These are phyloP conservation scores for Schizosaccharomyces lindneri DNA, from an alignment of 805 yeast genomes.

Conservation along the genomic window DNA sequence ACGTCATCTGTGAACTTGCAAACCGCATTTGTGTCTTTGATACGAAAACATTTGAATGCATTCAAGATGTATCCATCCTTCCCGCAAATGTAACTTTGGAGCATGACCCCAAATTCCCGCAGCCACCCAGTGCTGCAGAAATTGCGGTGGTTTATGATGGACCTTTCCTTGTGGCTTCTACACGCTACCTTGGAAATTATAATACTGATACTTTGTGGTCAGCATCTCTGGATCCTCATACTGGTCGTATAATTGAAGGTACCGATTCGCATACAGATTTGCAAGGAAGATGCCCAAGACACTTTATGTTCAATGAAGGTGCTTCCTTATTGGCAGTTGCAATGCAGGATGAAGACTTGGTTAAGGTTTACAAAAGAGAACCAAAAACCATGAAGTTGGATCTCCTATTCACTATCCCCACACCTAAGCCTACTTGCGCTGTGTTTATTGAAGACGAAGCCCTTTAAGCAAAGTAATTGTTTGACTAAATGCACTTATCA, in stretches of 20 bases:
- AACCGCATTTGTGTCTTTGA: not conserved
- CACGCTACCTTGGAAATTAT: not conserved
- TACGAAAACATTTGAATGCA: not conserved
- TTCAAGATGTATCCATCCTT: not conserved
- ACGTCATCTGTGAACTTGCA: not conserved
- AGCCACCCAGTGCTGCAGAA: not conserved
- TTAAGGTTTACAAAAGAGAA: not conserved
- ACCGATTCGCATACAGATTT: not conserved
- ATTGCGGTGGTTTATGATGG: not conserved
- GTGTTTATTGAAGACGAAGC: not conserved
- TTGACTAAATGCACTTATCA: too few species aligned
- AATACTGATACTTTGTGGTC: not conserved
- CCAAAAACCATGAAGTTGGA: not conserved
- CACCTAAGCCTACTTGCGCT: not conserved
- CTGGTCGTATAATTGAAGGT: not conserved
- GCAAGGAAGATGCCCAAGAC: not conserved
- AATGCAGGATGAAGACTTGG: not conserved
- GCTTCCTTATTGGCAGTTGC: not conserved
- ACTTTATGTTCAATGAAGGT: not conserved
- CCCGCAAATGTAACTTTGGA: not conserved
- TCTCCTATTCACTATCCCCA: not conserved
- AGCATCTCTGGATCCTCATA: not conserved
- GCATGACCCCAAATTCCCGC: not conserved
- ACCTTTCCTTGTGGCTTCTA: slow-evolving; percentile 1
- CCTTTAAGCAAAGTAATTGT: too few species aligned